Evolutionary conservation across 495 filamentous ascomycete species (phyloP).

Genomic region (Xylona heveae): DNA sequence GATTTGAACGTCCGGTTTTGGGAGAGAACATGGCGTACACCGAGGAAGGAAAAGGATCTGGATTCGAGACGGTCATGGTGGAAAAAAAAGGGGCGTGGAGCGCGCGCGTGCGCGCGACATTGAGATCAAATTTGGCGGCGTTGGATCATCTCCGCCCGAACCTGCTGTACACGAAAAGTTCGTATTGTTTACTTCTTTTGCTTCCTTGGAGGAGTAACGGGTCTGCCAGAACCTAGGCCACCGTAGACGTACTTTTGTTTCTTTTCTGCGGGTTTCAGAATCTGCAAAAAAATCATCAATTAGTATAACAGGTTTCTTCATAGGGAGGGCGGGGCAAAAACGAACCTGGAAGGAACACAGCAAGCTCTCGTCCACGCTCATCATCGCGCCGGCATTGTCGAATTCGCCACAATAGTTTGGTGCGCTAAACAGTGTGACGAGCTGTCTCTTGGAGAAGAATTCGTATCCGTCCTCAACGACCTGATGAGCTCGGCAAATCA

Average conservation of each 20-base stretch:
- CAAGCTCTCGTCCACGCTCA: slow-evolving; percentile 98
- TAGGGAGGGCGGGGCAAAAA: slow-evolving; percentile 4
- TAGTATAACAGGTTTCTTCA: background rate
- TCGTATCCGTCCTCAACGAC: slow-evolving; percentile 99
- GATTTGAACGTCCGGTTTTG: too few species aligned
- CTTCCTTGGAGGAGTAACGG: slow-evolving; percentile 80
- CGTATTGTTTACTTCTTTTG: slow-evolving; percentile 59
- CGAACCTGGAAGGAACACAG: slow-evolving; percentile 97
- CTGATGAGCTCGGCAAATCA: slow-evolving; percentile 97
- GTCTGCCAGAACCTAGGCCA: slow-evolving; percentile 68
- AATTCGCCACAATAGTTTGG: slow-evolving; percentile 99
- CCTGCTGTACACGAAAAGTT: slow-evolving; percentile 72
- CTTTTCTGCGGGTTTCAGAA: slow-evolving; percentile 99
- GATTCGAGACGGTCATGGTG: too few species aligned
- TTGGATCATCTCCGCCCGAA: slow-evolving; percentile 90
- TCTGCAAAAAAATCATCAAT: slow-evolving; percentile 28
- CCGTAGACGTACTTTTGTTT: slow-evolving; percentile 99
- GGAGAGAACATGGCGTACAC: too few species aligned
- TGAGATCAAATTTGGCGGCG: too few species aligned
- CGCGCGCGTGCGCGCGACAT: too few species aligned
- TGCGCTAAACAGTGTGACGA: slow-evolving; percentile 94
- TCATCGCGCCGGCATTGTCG: slow-evolving; percentile 98
- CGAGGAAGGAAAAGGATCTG: too few species aligned
- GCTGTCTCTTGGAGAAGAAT: slow-evolving; percentile 96
- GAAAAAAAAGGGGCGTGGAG: too few species aligned